Evolutionary conservation across 164 flowering plant species (phyloP).

Genomic region (Piper longum): DNA sequence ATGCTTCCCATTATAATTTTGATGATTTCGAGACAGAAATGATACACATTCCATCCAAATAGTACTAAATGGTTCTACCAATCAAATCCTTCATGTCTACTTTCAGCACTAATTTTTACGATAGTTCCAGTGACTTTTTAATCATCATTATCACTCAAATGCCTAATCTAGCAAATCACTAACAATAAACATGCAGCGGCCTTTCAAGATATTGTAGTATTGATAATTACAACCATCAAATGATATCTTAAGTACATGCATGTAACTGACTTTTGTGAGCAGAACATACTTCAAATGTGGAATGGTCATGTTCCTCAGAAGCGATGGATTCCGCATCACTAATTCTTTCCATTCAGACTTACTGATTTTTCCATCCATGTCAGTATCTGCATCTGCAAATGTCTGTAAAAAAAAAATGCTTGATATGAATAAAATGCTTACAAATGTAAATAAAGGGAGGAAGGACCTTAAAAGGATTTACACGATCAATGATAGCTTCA

Average conservation of each 20-base stretch:
- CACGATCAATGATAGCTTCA: conserved; percentile 67
- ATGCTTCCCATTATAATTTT: neutral
- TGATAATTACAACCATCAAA: neutral
- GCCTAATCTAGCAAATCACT: neutral
- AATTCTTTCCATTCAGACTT: conserved; percentile 70
- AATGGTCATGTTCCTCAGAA: conserved; percentile 81
- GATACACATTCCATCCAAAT: neutral
- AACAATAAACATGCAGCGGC: neutral
- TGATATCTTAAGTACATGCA: neutral
- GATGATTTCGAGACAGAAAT: neutral
- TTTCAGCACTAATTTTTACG: too few species aligned
- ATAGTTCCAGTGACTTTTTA: too few species aligned
- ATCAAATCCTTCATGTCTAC: neutral
- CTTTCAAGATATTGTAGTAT: neutral
- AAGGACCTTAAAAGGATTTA: conserved; percentile 4
- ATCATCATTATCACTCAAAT: neutral
- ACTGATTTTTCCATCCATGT: conserved; percentile 58
- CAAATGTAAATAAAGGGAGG: neutral
- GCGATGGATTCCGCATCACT: conserved; percentile 44
- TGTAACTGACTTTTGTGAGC: neutral
- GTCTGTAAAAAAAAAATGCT: conserved; percentile 33
- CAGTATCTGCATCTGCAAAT: conserved; percentile 78
- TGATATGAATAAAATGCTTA: conserved; percentile 1
- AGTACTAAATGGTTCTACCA: too few species aligned
- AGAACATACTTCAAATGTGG: conserved; percentile 59